Conservation (phyloP, 345 rosid species). For the Eucalyptus leucophloia region DNA sequence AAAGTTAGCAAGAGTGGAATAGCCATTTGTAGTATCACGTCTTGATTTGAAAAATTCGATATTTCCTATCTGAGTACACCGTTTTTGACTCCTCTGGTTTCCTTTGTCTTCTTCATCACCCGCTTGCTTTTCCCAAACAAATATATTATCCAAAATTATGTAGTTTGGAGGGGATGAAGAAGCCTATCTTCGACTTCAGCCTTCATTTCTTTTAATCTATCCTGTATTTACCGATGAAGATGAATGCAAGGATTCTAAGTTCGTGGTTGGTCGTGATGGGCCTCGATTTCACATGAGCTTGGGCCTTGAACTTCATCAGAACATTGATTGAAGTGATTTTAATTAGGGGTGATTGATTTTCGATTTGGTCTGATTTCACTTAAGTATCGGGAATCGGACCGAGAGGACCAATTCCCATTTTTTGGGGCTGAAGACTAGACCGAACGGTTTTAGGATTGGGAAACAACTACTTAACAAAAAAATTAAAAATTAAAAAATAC, state of each 20-base stretch:
- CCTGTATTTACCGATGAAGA: not conserved
- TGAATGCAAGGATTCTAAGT: not conserved
- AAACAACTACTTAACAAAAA: no score
- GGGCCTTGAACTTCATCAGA: not conserved
- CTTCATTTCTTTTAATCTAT: not conserved
- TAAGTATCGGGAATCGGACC: rapidly evolving
- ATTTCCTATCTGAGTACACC: not conserved
- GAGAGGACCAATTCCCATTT: no score
- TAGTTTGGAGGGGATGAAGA: not conserved
- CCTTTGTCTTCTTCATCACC: not conserved
- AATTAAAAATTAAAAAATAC: no score
- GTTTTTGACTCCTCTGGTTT: not conserved
- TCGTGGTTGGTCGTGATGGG: not conserved
- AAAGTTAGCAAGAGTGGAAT: not conserved
- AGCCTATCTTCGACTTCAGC: not conserved
- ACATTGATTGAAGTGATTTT: not conserved
- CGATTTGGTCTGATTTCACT: rapidly evolving
- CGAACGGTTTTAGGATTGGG: rapidly evolving
- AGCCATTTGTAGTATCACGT: not conserved
- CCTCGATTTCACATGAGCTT: not conserved
- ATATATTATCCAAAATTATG: not conserved
- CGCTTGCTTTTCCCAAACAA: not conserved
- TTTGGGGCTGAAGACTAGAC: rapidly evolving
- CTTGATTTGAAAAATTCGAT: not conserved
- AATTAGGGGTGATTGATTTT: no score